phyloP scores from a whole-genome alignment of 2,329 filamentous ascomycete genomes.

The Ascocoryne sarcoides region DNA sequence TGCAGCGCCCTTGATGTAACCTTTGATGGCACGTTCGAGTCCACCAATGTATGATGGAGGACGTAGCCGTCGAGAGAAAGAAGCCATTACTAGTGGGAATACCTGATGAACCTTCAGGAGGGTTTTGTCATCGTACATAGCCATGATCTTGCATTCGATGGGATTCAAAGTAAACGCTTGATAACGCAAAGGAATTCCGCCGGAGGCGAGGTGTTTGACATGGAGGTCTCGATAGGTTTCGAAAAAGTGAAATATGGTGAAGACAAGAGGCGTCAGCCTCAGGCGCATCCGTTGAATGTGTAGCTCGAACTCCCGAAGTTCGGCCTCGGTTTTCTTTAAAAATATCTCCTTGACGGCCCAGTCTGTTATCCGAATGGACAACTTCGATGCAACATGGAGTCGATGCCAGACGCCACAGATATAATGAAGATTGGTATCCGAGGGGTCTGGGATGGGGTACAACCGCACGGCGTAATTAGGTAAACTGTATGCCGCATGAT shows the following conservation, averaged over 20 bases:
- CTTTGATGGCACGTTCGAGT: slow-evolving; percentile 52
- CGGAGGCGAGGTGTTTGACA: slow-evolving; percentile 44
- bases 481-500: slow-evolving; percentile 50
- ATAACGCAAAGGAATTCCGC: slow-evolving; percentile 40
- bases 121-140: slow-evolving; percentile 55
- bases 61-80: slow-evolving; percentile 52
- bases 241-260: slow-evolving; percentile 60
- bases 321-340: slow-evolving; percentile 44
- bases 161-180: slow-evolving; percentile 53
- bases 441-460: slow-evolving; percentile 43
- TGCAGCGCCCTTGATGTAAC: slow-evolving; percentile 50
- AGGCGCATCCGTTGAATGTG: slow-evolving; percentile 57
- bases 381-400: slow-evolving; percentile 53
- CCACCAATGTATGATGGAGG: slow-evolving; percentile 57
- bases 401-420: slow-evolving; percentile 58
- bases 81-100: slow-evolving; percentile 55
- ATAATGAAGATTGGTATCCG: slow-evolving; percentile 47
- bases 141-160: slow-evolving; percentile 53
- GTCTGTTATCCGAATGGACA: slow-evolving; percentile 53
- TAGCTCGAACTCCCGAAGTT: slow-evolving; percentile 48
- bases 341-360: slow-evolving; percentile 60
- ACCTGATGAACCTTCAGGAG: slow-evolving; percentile 54
- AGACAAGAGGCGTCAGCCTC: slow-evolving; percentile 53
- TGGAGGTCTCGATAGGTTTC: slow-evolving; percentile 54
- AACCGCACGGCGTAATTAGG: slow-evolving; percentile 51